Evolutionary conservation across 768 basidiomycete genomes (phyloP), one percentile per base, ranked within the genome.

Genomic region (Boletus speciosus): DNA sequence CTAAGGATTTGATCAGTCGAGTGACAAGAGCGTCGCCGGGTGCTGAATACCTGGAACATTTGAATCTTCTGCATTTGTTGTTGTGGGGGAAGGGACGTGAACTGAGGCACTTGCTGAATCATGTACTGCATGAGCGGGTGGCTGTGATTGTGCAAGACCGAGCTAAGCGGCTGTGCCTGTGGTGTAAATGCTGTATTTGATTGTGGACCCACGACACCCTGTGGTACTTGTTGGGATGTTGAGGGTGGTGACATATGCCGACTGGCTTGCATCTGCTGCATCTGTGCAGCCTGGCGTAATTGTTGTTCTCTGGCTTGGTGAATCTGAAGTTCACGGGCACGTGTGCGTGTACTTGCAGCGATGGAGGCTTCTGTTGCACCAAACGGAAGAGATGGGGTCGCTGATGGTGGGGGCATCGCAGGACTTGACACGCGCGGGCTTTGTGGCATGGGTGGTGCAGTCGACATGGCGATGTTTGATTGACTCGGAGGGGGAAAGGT

Each of bases 41-140:
- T 0, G 16, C 12, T 7, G 69, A 73, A 47, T 59, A 84, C 84
- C 75, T 82, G 82, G 14, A 80, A 64, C 51, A 68, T 55, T 35
- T 79, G 66, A 68, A 88, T 72, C 63, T 76, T 81, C 67, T 85
- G 85, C 57, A 88, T 62, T 70, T 89, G 85, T 61, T 76, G 71
- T 54, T 74, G 78, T 2, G 75, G 39, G 10, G 84, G 76, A 52
- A 86, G 66, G 19, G 61, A 62, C 57, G 74, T 70, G 59, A 88
- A 88, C 11, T 76, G 76, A 6, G 84, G 86, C 1, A 83, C 64
- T 23, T 70, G 70, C 36, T 75, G 70, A 10, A 73, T 58, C 72
- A 88, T 74, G 59, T 83, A 81, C 53, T 79, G 76, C 67, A 84
- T 67, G 51, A 87, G 73, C 23, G 83, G 81, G 65, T 89, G 82